Evolutionary conservation across 495 filamentous ascomycete species (phyloP), one percentile per base, ranked within the genome.

Genomic region (Chaetomium tenue): DNA sequence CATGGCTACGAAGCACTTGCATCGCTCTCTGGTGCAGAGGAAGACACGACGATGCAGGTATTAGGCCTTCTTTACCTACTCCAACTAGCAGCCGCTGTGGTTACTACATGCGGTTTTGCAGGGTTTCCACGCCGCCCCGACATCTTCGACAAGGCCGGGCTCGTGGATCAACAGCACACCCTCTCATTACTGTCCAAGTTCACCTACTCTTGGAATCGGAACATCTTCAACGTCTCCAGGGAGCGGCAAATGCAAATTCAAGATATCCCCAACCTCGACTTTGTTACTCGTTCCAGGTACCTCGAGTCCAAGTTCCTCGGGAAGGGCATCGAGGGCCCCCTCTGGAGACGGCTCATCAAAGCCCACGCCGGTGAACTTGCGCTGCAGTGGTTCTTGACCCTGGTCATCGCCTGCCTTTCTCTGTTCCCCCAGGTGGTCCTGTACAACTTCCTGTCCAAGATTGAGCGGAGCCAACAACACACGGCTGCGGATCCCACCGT

Each of bases 371-470:
- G 66, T 0, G 66, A 79, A 20, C 68, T 90, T 22, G 52, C 75
- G 0, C 61, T 79, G 13, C 86, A 89, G 66, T 78, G 76, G 42
- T 16, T 71, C 5, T 71, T 87, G 23, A 83, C 81, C 11, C 13
- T 83, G 0, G n/a, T 83, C 3, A 74, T 76, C 47, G 79, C 82
- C 18, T 68, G 84, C 22, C 65, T 84, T 16, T 78, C 80, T 39
- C 87, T 89, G 56, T 80, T 82, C 8, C 88, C 88, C 0, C 87
- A 89, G 64, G 71, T 87, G 2, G 83, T 86, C 0, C 74, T 88
- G 50, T 86, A 80, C 59, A 75, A 82, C 37, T 81, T 91, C 60
- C 69, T 91, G 37, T 78, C 67, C 77, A 66, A 62, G 5, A 77
- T 91, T 13, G 87, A 90, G 72, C 71, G 67, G 4, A 76, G 81